These are phyloP conservation scores for Schrenkiella parvula DNA, from an alignment of 345 rosid genomes.

Conservation along the genomic window DNA sequence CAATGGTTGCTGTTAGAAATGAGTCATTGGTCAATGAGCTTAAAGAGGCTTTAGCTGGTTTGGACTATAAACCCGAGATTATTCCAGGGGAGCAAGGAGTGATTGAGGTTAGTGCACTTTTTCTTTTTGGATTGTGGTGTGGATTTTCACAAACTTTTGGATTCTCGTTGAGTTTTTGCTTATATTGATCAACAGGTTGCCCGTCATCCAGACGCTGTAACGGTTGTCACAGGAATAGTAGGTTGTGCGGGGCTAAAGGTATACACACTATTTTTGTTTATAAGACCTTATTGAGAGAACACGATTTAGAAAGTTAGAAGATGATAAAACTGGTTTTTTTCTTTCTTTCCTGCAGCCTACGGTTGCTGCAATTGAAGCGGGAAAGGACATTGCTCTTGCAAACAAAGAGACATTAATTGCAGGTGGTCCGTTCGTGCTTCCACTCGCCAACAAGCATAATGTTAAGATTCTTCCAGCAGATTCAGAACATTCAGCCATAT, in stretches of 20 bases:
- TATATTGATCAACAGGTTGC: constrained; percentile 60
- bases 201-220: constrained; percentile 86
- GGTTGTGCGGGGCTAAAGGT: constrained; percentile 98
- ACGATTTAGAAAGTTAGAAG: neutral
- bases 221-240: constrained; percentile 91
- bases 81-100: constrained; percentile 93
- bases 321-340: neutral
- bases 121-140: neutral
- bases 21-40: constrained; percentile 73
- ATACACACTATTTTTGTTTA: neutral
- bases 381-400: constrained; percentile 92
- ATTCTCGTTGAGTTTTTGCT: constrained; percentile 5
- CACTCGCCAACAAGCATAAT: constrained; percentile 81
- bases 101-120: constrained; percentile 50
- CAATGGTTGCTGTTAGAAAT: constrained; percentile 73
- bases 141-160: neutral
- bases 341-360: constrained; percentile 61
- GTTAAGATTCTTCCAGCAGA: constrained; percentile 97
- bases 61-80: constrained; percentile 83
- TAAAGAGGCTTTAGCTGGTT: constrained; percentile 74
- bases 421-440: constrained; percentile 96
- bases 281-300: neutral
- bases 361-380: constrained; percentile 96
- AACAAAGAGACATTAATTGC: constrained; percentile 97
- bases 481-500: constrained; percentile 98